phyloP scores from a whole-genome alignment of 106 monocot genomes.

The Alisma plantagoaquatica region DNA sequence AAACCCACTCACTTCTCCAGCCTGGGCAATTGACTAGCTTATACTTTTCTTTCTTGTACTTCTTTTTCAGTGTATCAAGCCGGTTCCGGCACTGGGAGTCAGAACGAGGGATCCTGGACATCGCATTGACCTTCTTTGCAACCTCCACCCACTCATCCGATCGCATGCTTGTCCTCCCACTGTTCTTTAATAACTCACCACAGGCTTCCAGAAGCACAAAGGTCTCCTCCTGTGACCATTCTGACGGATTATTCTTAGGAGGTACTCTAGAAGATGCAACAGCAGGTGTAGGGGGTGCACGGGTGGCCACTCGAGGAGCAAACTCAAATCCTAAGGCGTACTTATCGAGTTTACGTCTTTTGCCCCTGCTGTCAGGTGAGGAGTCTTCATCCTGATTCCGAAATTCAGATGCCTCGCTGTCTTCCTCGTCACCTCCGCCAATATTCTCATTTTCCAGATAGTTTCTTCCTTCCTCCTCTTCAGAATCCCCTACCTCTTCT shows the following conservation, averaged over 20 bases:
- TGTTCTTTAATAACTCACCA: constrained; percentile 68
- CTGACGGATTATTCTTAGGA: constrained; percentile 23
- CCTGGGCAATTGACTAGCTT: constrained; percentile 19
- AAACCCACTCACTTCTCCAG: constrained; percentile 47
- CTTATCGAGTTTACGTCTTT: constrained; percentile 57
- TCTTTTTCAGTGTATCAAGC: constrained; percentile 77
- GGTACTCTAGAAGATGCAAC: constrained; percentile 4
- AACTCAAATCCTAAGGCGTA: constrained; percentile 72
- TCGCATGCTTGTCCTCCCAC: constrained; percentile 64
- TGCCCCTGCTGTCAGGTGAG: constrained; percentile 48
- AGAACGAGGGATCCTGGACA: constrained; percentile 29
- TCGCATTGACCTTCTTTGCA: constrained; percentile 46
- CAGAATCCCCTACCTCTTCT: constrained; percentile 23
- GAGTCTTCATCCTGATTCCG: not conserved
- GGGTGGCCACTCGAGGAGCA: constrained; percentile 33
- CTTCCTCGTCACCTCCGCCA: constrained; percentile 16
- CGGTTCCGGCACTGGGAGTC: constrained; percentile 78
- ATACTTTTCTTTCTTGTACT: constrained; percentile 90
- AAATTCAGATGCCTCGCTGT: not conserved
- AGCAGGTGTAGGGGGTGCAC: not conserved
- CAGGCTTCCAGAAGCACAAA: constrained; percentile 81
- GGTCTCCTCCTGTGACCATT: constrained; percentile 88
- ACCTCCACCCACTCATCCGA: constrained; percentile 93
- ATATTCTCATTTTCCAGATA: constrained; percentile 2
- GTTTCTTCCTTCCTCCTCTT: constrained; percentile 11